Conservation (phyloP, 306 rosid genomes). For the Acmispon strigosus region DNA sequence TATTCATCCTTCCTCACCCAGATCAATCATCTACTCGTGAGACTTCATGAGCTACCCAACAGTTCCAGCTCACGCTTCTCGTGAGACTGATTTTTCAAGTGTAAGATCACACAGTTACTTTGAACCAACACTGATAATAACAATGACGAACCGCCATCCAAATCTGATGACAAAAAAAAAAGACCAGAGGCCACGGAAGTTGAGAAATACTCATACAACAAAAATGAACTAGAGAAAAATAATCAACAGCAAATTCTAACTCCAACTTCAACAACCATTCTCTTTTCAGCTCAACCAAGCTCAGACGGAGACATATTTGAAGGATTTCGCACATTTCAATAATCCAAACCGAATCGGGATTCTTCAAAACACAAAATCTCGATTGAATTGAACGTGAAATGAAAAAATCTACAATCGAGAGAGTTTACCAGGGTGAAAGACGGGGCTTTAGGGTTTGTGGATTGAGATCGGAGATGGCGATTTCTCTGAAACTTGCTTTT, state of each 20-base stretch:
- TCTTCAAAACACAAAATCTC: neutral
- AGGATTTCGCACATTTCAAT: neutral
- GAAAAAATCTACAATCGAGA: neutral
- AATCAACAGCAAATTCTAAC: neutral
- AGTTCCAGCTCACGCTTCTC: slow-evolving; percentile 40
- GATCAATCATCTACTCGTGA: slow-evolving; percentile 15
- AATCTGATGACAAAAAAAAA: neutral
- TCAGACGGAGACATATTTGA: neutral
- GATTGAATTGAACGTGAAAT: slow-evolving; percentile 1
- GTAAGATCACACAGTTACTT: slow-evolving; percentile 12
- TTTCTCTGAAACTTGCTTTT: neutral
- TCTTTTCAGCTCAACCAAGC: slow-evolving; percentile 7
- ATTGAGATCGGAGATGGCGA: slow-evolving; percentile 46
- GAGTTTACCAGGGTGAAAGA: slow-evolving; percentile 38
- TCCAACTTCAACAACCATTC: slow-evolving; percentile 19
- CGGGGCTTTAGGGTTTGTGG: slow-evolving; percentile 35
- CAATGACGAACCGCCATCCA: neutral
- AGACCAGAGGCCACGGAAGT: neutral
- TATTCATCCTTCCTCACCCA: slow-evolving; percentile 67
- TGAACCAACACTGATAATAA: neutral
- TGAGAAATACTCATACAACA: neutral
- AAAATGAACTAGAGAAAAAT: neutral
- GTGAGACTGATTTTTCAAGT: slow-evolving; percentile 15
- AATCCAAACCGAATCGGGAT: neutral
- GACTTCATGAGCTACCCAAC: slow-evolving; percentile 23